phyloP scores from a whole-genome alignment of 1,139 yeast genomes.

The Suhomyces maxii region DNA sequence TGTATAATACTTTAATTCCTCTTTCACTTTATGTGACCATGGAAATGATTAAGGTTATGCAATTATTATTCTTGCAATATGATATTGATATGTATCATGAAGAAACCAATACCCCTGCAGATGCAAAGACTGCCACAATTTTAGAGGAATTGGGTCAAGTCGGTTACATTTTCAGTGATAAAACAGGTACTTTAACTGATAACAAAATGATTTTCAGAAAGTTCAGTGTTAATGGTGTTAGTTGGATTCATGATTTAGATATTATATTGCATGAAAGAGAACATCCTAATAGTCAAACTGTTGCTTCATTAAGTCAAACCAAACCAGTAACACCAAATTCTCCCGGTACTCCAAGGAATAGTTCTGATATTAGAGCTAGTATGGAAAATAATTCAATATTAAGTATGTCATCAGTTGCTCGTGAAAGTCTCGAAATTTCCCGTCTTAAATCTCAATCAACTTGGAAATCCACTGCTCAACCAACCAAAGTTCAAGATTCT shows the following conservation, averaged over 20 bases:
- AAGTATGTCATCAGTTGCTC: slow-evolving; percentile 36
- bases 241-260: slow-evolving; percentile 85
- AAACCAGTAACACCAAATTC: neutral
- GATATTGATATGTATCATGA: slow-evolving; percentile 94
- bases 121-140: slow-evolving; percentile 92
- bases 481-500: slow-evolving; percentile 29
- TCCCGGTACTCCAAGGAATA: slow-evolving; percentile 8
- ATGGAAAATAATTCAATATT: slow-evolving; percentile 16
- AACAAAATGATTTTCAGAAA: slow-evolving; percentile 85
- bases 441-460: slow-evolving; percentile 22
- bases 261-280: slow-evolving; percentile 27
- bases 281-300: slow-evolving; percentile 5
- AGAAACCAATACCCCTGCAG: slow-evolving; percentile 86
- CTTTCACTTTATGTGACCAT: slow-evolving; percentile 91
- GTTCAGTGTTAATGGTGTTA: slow-evolving; percentile 79
- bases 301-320: slow-evolving; percentile 4
- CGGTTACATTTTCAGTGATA: slow-evolving; percentile 90
- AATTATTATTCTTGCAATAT: slow-evolving; percentile 74
- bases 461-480: slow-evolving; percentile 44
- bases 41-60: slow-evolving; percentile 92
- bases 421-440: slow-evolving; percentile 29
- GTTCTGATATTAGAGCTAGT: slow-evolving; percentile 6
- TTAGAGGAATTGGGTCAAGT: slow-evolving; percentile 97
- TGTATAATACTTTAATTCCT: slow-evolving; percentile 96
- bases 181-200: slow-evolving; percentile 95